Conservation (phyloP, 2,329 filamentous ascomycete species). For the Fusarium nodosum region DNA sequence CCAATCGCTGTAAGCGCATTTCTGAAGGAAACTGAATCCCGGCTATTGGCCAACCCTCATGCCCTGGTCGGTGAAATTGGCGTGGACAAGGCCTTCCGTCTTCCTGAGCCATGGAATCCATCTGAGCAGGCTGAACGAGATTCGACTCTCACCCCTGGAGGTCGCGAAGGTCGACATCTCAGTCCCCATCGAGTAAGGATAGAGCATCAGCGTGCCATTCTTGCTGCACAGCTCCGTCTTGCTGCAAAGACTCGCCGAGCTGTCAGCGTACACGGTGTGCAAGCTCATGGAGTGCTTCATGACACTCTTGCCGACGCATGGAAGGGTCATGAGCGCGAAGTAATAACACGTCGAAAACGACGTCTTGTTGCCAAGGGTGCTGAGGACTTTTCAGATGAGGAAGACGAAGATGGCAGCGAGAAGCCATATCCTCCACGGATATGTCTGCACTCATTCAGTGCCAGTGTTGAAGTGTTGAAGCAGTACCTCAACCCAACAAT, state of each 20-base stretch:
- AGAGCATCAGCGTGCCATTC: slow-evolving; percentile 75
- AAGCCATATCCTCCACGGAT: slow-evolving; percentile 86
- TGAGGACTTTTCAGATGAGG: slow-evolving; percentile 60
- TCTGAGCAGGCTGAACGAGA: slow-evolving; percentile 48
- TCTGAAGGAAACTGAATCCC: slow-evolving; percentile 66
- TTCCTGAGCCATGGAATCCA: slow-evolving; percentile 72
- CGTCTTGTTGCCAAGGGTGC: slow-evolving; percentile 63
- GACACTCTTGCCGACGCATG: slow-evolving; percentile 75
- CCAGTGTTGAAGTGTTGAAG: slow-evolving; percentile 77
- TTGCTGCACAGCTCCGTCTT: slow-evolving; percentile 77
- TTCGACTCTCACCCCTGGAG: slow-evolving; percentile 71
- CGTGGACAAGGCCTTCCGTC: slow-evolving; percentile 80
- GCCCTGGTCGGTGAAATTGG: slow-evolving; percentile 84
- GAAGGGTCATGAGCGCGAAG: slow-evolving; percentile 76
- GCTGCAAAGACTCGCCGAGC: slow-evolving; percentile 76
- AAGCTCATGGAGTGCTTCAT: slow-evolving; percentile 79
- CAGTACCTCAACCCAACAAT: slow-evolving; percentile 82
- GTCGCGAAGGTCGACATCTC: slow-evolving; percentile 76
- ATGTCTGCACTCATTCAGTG: slow-evolving; percentile 95
- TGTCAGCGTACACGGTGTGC: slow-evolving; percentile 80
- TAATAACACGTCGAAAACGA: slow-evolving; percentile 71
- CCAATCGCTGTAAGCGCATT: slow-evolving; percentile 72
- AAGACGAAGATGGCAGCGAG: slow-evolving; percentile 46
- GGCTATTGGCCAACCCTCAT: slow-evolving; percentile 69
- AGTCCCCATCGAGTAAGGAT: slow-evolving; percentile 77